Evolutionary conservation across 2,329 filamentous ascomycete species (phyloP), one percentile per base, ranked within the genome.

Genomic region (Hypoxylon sp.): DNA sequence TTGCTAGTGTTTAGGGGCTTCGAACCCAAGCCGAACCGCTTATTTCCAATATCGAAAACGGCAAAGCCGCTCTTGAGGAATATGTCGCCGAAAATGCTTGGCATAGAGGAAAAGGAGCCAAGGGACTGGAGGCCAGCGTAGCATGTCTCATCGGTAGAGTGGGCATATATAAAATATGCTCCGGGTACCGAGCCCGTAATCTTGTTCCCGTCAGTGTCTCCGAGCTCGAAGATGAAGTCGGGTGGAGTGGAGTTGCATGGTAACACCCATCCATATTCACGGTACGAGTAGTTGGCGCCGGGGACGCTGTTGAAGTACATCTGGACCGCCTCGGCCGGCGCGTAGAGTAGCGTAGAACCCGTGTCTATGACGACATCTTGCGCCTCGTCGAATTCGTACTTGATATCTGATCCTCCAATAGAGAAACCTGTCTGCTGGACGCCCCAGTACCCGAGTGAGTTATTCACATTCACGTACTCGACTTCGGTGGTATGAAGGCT

Each of bases 31-130:
- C 84, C 84, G 29, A 88, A 76, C 51, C 80, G 78, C 64, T 81
- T 80, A 4, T 81, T 81, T 19, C 77, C 80, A 5, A 83, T 79
- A 76, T 94, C 91, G 78, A 93, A 94, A 52, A 93, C 88, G 31
- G 91, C 89, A 76, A 92, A 94, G 70, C 92, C 84, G 61, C 87
- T 87, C 87, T 96, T 96, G 72, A 96, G 85, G 82, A 94, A 93
- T 62, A 92, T 84, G 67, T 94, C 92, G 9, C 93, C 93, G 62
- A 94, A 87, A 75, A 97, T 93, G 62, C 85, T 88, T 14, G 84
- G 83, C 51, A 90, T 78, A 70, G 90, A 84, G 1, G 77, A 75
- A 54, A 83, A 73, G 24, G 75, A 76, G 14, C 79, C 80, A 47
- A 83, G 79, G 35, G 81, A 84, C 83, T 96, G 93, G 70, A 97